Evolutionary conservation across 1,139 yeast species (phyloP), one percentile per base, ranked within the genome.

Genomic region (Debaryomyces nepalensis): DNA sequence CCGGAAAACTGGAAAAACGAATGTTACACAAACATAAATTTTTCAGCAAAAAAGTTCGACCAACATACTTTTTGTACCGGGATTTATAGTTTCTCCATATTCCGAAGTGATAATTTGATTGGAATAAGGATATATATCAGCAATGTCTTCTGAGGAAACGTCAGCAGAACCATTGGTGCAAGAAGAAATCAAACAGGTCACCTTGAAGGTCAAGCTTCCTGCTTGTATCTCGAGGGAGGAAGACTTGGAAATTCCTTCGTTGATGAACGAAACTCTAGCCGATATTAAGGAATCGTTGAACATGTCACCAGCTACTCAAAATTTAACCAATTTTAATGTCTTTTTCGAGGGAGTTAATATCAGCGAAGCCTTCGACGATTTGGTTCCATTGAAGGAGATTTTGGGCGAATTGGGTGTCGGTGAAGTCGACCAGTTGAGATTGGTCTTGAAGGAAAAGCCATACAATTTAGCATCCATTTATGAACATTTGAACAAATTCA

Each of bases 231-330:
- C 56, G 39, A 42, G 49, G 22, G 46, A 59, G 39, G 53, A 57
- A 50, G 47, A 48, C 26, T 50, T 76, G 34, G 68, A 65, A 41
- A 58, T 77, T 42, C 68, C 70, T 18, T 58, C 61, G 9, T 48
- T 59, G 15, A 42, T 50, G 40, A 50, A 64, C 24, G 88, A 82
- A 51, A 64, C 81, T 21, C 57, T 86, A 44, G 68, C 75, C 40
- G 89, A 84, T 47, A 71, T 87, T 43, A 75, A 70, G 51, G 82
- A 80, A 57, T 74, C 84, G 18, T 65, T 88, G 43, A 67, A 75
- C 22, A 68, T 80, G 20, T 62, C 80, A 26, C 80, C 84, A 10
- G 70, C 72, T 22, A 75, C 84, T 33, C 75, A 76, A 52, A 83
- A 80, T 44, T 73, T 77, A 54, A 84, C 95, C 27, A 77, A 81